phyloP scores from a whole-genome alignment of 768 basidiomycete species.

The Pleurotus platypus region DNA sequence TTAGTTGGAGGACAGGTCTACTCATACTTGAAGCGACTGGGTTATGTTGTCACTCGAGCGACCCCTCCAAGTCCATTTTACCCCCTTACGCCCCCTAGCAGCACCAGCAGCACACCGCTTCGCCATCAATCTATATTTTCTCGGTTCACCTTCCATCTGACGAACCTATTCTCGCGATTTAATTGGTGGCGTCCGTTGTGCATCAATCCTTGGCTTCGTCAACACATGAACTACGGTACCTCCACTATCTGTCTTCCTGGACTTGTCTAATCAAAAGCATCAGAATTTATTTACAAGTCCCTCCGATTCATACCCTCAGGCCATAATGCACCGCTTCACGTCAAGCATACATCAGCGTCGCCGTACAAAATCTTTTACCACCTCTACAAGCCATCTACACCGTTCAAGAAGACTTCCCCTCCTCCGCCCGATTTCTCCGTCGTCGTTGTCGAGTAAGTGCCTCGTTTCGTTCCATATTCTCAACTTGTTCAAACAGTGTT shows the following conservation, averaged over 20 bases:
- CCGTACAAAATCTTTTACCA: slow-evolving; percentile 87
- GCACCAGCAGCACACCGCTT: slow-evolving; percentile 11
- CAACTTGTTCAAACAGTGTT: not conserved
- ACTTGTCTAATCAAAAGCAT: not conserved
- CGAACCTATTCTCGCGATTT: slow-evolving; percentile 29
- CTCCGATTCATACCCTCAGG: slow-evolving; percentile 74
- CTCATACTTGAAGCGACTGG: slow-evolving; percentile 87
- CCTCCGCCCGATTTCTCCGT: slow-evolving; percentile 83
- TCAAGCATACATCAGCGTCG: slow-evolving; percentile 27
- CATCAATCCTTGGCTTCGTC: slow-evolving; percentile 43
- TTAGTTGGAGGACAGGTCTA: slow-evolving; percentile 59
- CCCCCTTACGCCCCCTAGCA: slow-evolving; percentile 37
- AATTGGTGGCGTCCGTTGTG: slow-evolving; percentile 70
- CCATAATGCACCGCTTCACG: slow-evolving; percentile 44
- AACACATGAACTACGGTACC: slow-evolving; percentile 52
- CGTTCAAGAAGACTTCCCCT: slow-evolving; percentile 75
- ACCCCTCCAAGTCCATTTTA: slow-evolving; percentile 40
- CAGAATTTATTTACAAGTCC: slow-evolving; percentile 66
- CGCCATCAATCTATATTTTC: slow-evolving; percentile 32
- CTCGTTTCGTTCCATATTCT: not conserved
- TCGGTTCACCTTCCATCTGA: slow-evolving; percentile 18
- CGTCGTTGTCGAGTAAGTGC: slow-evolving; percentile 78
- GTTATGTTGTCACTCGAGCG: slow-evolving; percentile 84
- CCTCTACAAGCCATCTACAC: slow-evolving; percentile 86
- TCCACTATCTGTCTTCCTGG: slow-evolving; percentile 4